Percentiles rank a stretch among this genome's conserved stretches.
These are phyloP conservation scores for Termitomyces sp. DNA, from an alignment of 768 basidiomycete genomes.

Conservation along the genomic window DNA sequence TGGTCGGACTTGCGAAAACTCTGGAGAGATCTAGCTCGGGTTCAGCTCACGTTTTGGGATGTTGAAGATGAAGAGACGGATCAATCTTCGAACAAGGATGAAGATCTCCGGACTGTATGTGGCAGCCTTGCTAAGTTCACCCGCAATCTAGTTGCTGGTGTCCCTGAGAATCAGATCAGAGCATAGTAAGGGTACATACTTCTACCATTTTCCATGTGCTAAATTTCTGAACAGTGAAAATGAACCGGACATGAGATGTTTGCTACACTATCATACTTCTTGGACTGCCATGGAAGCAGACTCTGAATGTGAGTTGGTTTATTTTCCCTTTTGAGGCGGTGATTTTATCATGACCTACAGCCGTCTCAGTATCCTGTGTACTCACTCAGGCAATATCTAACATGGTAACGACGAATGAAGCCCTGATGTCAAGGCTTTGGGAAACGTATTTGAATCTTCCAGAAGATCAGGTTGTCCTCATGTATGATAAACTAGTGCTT, in stretches of 20 bases:
- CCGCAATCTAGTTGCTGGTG: conserved; percentile 78
- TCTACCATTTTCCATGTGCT: background rate
- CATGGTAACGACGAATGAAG: conserved; percentile 69
- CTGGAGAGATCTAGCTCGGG: conserved; percentile 49
- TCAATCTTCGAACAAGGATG: conserved; percentile 23
- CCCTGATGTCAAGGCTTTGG: conserved; percentile 56
- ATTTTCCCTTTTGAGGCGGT: background rate
- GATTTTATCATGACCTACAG: conserved; percentile 30
- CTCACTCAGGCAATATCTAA: conserved; percentile 81
- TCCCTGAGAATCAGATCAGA: conserved; percentile 61
- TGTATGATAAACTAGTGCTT: conserved; percentile 43
- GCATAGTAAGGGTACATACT: conserved; percentile 55
- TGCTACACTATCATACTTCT: conserved; percentile 73
- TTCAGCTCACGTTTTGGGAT: conserved; percentile 49
- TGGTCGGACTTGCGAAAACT: conserved; percentile 52
- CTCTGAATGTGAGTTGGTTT: conserved; percentile 39
- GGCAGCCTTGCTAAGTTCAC: conserved; percentile 70
- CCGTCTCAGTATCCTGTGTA: conserved; percentile 55
- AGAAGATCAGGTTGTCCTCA: conserved; percentile 69
- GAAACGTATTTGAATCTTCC: conserved; percentile 57
- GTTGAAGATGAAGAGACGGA: conserved; percentile 34
- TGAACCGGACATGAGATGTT: conserved; percentile 63
- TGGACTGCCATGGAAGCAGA: conserved; percentile 63
- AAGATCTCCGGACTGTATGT: conserved; percentile 34
- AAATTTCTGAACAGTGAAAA: conserved; percentile 42